Conservation (phyloP, 306 rosid species). For the Castanospermum australe region DNA sequence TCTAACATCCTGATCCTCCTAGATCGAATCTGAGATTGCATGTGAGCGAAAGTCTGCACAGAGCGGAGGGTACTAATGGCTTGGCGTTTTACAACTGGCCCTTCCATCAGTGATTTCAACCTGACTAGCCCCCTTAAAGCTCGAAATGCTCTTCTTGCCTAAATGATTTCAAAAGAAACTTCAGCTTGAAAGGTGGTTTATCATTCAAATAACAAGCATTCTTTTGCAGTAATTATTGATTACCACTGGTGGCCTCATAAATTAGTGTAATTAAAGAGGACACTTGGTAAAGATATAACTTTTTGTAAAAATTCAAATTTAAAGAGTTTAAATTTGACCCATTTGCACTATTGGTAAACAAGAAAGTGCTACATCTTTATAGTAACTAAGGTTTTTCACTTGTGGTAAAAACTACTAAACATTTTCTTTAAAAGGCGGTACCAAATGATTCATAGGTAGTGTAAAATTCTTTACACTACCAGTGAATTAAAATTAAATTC, state of each 20-base stretch:
- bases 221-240: not conserved
- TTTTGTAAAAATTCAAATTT: not conserved
- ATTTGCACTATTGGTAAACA: too few species aligned
- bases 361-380: too few species aligned
- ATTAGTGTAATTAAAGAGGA: not conserved
- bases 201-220: slow-evolving; percentile 3
- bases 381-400: not conserved
- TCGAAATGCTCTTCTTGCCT: slow-evolving; percentile 93
- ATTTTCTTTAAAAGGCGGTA: too few species aligned
- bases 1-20: slow-evolving; percentile 91
- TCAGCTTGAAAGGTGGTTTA: slow-evolving; percentile 12
- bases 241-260: not conserved
- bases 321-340: too few species aligned
- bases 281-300: not conserved
- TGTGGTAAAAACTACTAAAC: not conserved
- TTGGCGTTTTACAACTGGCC: slow-evolving; percentile 89
- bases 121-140: slow-evolving; percentile 92
- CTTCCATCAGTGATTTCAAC: slow-evolving; percentile 85
- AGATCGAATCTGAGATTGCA: slow-evolving; percentile 87
- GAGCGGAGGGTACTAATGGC: slow-evolving; percentile 79
- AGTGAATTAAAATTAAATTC: too few species aligned
- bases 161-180: slow-evolving; percentile 23
- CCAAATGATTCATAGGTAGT: too few species aligned
- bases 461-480: too few species aligned
- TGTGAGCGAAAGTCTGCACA: slow-evolving; percentile 94